These are phyloP conservation scores for Capillidium rhysosporum DNA, from an alignment of 371 early-diverging fungal genomes.

Conservation along the genomic window DNA sequence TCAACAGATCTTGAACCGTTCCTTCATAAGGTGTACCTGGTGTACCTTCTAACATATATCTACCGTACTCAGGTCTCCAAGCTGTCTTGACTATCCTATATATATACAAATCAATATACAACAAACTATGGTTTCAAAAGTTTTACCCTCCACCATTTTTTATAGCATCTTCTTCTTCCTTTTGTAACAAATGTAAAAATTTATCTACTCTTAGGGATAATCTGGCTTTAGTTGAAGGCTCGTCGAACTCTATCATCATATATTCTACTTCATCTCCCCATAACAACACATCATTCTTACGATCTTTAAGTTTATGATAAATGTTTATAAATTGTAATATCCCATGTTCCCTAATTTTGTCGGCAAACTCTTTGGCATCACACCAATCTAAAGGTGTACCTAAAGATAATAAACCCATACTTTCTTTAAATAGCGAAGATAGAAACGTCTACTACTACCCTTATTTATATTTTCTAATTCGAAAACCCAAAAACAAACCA, in stretches of 20 bases:
- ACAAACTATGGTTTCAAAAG: background rate
- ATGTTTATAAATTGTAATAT: conserved; percentile 84
- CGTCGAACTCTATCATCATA: conserved; percentile 66
- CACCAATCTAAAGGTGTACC: conserved; percentile 94
- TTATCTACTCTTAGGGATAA: conserved; percentile 71
- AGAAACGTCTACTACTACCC: too few species aligned
- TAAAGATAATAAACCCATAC: conserved; percentile 83
- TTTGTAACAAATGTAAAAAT: conserved; percentile 49
- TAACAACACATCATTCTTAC: conserved; percentile 48
- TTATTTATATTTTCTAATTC: too few species aligned
- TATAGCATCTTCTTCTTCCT: conserved; percentile 42
- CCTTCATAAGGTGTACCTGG: conserved; percentile 86
- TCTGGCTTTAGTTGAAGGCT: conserved; percentile 39
- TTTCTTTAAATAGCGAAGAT: too few species aligned
- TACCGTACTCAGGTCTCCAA: conserved; percentile 93
- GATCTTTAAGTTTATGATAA: conserved; percentile 56
- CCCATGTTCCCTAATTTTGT: conserved; percentile 80
- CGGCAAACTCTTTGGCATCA: conserved; percentile 65
- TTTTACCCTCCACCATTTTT: conserved; percentile 15
- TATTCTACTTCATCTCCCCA: conserved; percentile 99
- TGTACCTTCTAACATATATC: conserved; percentile 91
- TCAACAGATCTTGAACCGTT: conserved; percentile 54
- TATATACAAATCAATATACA: too few species aligned
- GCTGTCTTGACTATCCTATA: conserved; percentile 24
- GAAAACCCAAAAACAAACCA: too few species aligned